Evolutionary conservation across 805 yeast genomes (phyloP), one percentile per base, ranked within the genome.

Genomic region (Metschnikowia vanudenii): DNA sequence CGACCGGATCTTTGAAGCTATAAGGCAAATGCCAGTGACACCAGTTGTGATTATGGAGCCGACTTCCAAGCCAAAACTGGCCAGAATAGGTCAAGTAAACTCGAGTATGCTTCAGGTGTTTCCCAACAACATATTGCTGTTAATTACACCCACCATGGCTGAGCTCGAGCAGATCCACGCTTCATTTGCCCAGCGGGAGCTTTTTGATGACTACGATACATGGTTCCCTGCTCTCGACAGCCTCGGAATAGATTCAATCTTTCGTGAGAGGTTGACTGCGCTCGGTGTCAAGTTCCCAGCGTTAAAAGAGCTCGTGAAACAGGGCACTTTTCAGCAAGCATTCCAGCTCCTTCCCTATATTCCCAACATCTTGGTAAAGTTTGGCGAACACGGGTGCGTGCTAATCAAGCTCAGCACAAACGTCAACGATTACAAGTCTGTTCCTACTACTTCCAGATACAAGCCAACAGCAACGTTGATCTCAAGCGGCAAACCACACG

Each of bases 161-260:
- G 96, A 89, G 60, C 70, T 90, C 3, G 63, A 64, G 4, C 59
- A 79, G 1, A 74, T 90, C 32, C 78, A 76, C 61, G 69, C 69
- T 6, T 61, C 80, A 7, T 79, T 87, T 55, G 55, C 61, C 4
- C 65, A 59, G 5, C 47, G 58, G 1, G 74, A 64, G 3, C 55
- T 60, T 31, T 76, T 78, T 51, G 68, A 69, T 73, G 83, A 81
- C 50, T 58, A 73, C 20, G 84, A 82, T 40, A 53, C 62, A 3
- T 90, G 96, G 96, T 89, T 89, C 63, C 84, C 86, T 1, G 68
- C 81, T 1, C 62, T 89, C 12, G 96, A 88, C 55, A 57, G 76
- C 0, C 62, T 87, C 20, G 80, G 80, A 0, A 55, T 81, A 4
- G 74, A 75, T 50, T 60, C 74, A 0, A 56, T 55, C 1, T 71